phyloP scores from a whole-genome alignment of 768 basidiomycete genomes.

The Galerina marginata region DNA sequence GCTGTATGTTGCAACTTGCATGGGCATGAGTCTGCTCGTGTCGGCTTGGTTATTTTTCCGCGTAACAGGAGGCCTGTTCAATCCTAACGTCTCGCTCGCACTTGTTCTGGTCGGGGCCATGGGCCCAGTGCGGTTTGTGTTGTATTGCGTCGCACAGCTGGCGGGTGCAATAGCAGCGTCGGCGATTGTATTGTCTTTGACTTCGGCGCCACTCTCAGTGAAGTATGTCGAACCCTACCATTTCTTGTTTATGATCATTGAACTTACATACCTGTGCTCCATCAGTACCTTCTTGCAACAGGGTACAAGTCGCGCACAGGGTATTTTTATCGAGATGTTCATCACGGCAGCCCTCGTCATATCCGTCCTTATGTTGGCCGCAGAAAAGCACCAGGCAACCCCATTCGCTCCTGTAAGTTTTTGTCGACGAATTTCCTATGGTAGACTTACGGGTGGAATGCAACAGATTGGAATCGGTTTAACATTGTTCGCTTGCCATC shows the following conservation, averaged over 20 bases:
- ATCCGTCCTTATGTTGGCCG: constrained; percentile 73
- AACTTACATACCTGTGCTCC: constrained; percentile 1
- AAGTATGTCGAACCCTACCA: constrained; percentile 44
- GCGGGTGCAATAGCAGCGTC: constrained; percentile 64
- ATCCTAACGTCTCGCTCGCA: constrained; percentile 65
- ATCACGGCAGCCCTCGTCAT: constrained; percentile 63
- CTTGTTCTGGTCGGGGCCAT: constrained; percentile 63
- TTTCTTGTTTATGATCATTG: neutral
- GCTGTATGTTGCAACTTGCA: constrained; percentile 61
- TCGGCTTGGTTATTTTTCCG: constrained; percentile 74
- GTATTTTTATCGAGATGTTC: constrained; percentile 76
- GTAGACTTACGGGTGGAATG: constrained; percentile 30
- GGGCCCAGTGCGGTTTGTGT: constrained; percentile 56
- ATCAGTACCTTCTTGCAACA: constrained; percentile 51
- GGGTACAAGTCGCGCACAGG: constrained; percentile 58
- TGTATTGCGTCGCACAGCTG: constrained; percentile 68
- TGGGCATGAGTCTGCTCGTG: constrained; percentile 66
- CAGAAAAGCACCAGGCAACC: constrained; percentile 69
- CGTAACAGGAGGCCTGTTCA: constrained; percentile 67
- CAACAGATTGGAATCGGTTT: constrained; percentile 69
- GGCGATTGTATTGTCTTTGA: constrained; percentile 57
- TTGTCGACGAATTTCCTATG: neutral
- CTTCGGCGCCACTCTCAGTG: constrained; percentile 56
- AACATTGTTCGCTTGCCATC: constrained; percentile 65
- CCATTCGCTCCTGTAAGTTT: constrained; percentile 66